Base-by-base conservation (phyloP, 371 early-diverging fungal species). In the Vairimorpha necatrix region DNA sequence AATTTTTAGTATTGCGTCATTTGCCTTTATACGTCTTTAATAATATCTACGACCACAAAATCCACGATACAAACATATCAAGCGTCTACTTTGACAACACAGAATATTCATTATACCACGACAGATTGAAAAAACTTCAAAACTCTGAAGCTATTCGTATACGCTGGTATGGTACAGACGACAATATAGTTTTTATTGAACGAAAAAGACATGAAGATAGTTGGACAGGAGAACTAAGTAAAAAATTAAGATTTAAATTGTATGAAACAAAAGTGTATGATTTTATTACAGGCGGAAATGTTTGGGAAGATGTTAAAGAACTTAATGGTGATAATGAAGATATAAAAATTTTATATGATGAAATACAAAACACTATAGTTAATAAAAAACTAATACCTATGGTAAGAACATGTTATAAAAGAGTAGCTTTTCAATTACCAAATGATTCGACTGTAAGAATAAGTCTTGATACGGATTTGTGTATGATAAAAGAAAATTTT, bases 391-490 rank as follows among this genome's bases (percentile, higher is more conserved):
- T 96, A 69, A 84, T 87, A 28, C 98, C 98, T 77, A 89, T 90
- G 87, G 88, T 86, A 71, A 91, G 96, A 67, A 93, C 95, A 0
- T 94, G 94, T 80, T 96, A 98, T 87, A 96, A 94, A 83, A 90
- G 98, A 84, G 95, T 93, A 30, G 98, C 98, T 16, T 98, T 98
- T 88, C 98, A 98, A 84, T 84, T 96, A 32, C 98, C 98, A 18
- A 94, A 94, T 42, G 95, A 95, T 86, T 93, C 96, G 1, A 89
- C 92, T 72, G 95, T 98, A 28, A 90, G 98, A 81, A 94, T 98
- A 73, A 92, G 92, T 71, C 88, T 98, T 24, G 98, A 98, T 85
- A 96, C 96, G 0, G 94, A 98, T 75, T 84, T 98, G 46, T 88
- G 91, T 34, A 90, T 98, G 89, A 91, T 96, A 72, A 91, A 94